These are phyloP conservation scores for Penicillium palitans DNA, from an alignment of 2,329 filamentous ascomycete genomes.

Conservation along the genomic window DNA sequence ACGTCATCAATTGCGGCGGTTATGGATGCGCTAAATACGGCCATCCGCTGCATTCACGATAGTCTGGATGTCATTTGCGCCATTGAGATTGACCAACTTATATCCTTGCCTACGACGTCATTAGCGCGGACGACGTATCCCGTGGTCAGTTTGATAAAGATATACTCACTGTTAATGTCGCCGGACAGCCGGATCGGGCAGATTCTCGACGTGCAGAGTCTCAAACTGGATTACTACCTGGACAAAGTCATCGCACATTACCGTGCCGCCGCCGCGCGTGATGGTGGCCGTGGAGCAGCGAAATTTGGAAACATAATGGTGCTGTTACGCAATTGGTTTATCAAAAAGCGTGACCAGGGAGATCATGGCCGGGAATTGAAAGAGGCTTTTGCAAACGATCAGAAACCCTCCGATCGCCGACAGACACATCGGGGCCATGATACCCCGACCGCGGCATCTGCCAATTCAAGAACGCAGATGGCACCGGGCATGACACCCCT, in stretches of 20 bases:
- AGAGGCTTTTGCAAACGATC: constrained; percentile 23
- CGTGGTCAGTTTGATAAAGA: constrained; percentile 70
- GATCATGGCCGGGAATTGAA: constrained; percentile 27
- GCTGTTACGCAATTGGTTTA: constrained; percentile 71
- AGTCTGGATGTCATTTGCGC: constrained; percentile 65
- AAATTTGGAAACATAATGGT: constrained; percentile 71
- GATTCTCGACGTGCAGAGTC: constrained; percentile 66
- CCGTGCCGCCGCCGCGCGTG: constrained; percentile 60
- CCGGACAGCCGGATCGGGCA: constrained; percentile 67
- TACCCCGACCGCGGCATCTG: background rate
- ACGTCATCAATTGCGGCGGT: constrained; percentile 57
- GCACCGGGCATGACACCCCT: constrained; percentile 35
- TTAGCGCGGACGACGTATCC: constrained; percentile 72
- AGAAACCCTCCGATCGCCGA: constrained; percentile 1
- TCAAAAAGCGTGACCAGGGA: constrained; percentile 46
- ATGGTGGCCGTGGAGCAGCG: constrained; percentile 63
- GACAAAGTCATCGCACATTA: constrained; percentile 70
- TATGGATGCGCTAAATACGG: constrained; percentile 66
- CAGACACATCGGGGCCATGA: background rate
- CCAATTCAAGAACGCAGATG: constrained; percentile 3
- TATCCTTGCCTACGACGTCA: constrained; percentile 68
- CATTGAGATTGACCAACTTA: constrained; percentile 60
- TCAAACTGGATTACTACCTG: constrained; percentile 67
- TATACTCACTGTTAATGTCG: constrained; percentile 67
- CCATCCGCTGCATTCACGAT: constrained; percentile 64